phyloP scores from a whole-genome alignment of 192 early-diverging fungal genomes.

The Backusella westeae region DNA sequence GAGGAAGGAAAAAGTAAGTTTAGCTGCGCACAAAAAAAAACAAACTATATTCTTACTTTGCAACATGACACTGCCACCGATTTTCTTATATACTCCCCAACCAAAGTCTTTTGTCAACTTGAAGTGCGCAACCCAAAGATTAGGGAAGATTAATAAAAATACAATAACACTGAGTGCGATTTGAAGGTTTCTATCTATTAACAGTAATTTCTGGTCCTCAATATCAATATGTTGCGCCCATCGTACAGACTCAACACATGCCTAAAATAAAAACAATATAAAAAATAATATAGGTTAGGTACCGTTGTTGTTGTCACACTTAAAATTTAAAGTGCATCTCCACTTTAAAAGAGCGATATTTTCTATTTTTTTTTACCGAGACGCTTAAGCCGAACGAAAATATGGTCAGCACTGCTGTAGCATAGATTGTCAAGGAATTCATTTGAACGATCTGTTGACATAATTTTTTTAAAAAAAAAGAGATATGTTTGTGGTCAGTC shows the following conservation, averaged over 20 bases:
- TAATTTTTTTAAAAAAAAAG: neutral
- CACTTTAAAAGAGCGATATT: neutral
- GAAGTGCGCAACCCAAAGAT: neutral
- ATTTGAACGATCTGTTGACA: neutral
- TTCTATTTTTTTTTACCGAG: neutral
- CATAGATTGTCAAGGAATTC: neutral
- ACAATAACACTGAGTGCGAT: neutral
- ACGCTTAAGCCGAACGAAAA: neutral
- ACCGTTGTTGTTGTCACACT: neutral
- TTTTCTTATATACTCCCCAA: neutral
- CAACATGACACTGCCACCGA: neutral
- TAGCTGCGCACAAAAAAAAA: neutral
- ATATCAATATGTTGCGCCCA: neutral
- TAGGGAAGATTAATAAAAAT: neutral
- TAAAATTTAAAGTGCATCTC: neutral
- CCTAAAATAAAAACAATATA: slow-evolving; percentile 1
- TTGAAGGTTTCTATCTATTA: neutral
- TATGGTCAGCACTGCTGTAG: neutral
- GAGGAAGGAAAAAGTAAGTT: neutral
- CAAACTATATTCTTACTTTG: neutral
- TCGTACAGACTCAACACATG: slow-evolving; percentile 3
- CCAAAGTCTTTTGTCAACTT: neutral
- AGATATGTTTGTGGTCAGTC: neutral
- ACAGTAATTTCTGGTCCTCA: neutral
- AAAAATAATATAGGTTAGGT: neutral